Conservation (phyloP, 345 rosid species). For the Dipteronia sinensis region DNA sequence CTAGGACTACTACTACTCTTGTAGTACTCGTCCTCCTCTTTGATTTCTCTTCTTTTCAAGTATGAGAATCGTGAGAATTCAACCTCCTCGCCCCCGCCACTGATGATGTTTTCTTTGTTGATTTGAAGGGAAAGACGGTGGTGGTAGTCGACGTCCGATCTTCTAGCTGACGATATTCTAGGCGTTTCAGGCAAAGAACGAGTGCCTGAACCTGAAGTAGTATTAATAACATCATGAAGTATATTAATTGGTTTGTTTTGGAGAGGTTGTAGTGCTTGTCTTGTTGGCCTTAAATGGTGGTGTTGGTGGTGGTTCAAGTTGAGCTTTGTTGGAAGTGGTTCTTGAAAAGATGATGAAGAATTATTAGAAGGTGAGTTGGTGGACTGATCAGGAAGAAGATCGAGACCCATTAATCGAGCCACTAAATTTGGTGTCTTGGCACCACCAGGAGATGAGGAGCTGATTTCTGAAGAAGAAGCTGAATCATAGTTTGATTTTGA, state of each 20-base stretch:
- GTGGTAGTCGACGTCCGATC: constrained; percentile 68
- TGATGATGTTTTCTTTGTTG: constrained; percentile 60
- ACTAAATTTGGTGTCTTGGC: constrained; percentile 82
- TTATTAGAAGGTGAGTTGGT: constrained; percentile 47
- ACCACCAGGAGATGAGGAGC: constrained; percentile 60
- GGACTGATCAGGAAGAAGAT: constrained; percentile 61
- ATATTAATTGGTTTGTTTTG: constrained; percentile 22
- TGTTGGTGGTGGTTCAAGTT: constrained; percentile 16
- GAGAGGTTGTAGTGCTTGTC: constrained; percentile 23
- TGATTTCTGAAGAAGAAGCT: constrained; percentile 50
- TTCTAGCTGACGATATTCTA: constrained; percentile 70
- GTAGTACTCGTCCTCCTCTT: constrained; percentile 54
- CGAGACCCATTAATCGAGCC: constrained; percentile 96
- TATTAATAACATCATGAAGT: no score
- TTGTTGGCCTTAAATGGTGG: constrained; percentile 18
- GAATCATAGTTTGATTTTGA: constrained; percentile 32
- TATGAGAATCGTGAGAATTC: constrained; percentile 45
- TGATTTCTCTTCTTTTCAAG: constrained; percentile 48
- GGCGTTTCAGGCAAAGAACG: constrained; percentile 89
- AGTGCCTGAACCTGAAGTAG: constrained; percentile 29
- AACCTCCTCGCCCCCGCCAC: constrained; percentile 29
- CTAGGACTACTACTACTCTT: constrained; percentile 44
- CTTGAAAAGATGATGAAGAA: constrained; percentile 37
- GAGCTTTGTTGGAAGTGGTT: constrained; percentile 26
- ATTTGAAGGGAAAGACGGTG: constrained; percentile 79